Conservation (phyloP, 2,329 filamentous ascomycete species). For the Phialophora tarda region DNA sequence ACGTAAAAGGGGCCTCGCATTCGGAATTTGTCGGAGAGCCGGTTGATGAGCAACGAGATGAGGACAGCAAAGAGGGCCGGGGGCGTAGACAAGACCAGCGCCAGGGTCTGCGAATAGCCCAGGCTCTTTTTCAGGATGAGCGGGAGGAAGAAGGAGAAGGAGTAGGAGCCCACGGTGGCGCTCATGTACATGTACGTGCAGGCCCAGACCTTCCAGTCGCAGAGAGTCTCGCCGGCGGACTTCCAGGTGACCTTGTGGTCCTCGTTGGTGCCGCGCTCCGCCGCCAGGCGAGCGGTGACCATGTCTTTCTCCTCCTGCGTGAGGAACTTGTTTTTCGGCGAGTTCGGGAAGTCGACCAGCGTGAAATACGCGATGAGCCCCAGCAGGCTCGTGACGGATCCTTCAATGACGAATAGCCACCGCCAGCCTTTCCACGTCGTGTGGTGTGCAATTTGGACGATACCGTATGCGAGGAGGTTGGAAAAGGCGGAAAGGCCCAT, state of each 20-base stretch:
- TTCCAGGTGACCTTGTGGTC: constrained; percentile 55
- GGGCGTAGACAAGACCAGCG: constrained; percentile 42
- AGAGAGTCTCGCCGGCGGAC: constrained; percentile 48
- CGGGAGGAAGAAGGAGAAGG: constrained; percentile 31
- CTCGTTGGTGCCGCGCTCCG: constrained; percentile 62
- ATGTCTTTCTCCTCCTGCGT: constrained; percentile 34
- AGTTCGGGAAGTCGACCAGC: constrained; percentile 31
- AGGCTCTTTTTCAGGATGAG: constrained; percentile 40
- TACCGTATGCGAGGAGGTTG: constrained; percentile 33
- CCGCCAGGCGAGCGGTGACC: constrained; percentile 53
- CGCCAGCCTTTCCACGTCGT: constrained; percentile 46
- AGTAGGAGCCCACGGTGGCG: constrained; percentile 46
- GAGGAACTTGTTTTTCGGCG: constrained; percentile 45
- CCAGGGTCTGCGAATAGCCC: constrained; percentile 40
- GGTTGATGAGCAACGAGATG: constrained; percentile 38
- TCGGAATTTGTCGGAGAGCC: constrained; percentile 42
- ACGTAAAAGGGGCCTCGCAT: constrained; percentile 41
- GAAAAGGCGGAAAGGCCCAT: constrained; percentile 26
- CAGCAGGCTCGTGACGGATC: constrained; percentile 43
- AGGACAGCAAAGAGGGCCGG: constrained; percentile 41
- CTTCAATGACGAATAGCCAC: constrained; percentile 59
- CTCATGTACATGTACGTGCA: constrained; percentile 57
- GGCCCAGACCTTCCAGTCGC: constrained; percentile 55
- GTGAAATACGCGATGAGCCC: constrained; percentile 37
- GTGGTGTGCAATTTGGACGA: constrained; percentile 31